Conservation (phyloP, 352 stramenopile species). For the Peronospora destructor region DNA sequence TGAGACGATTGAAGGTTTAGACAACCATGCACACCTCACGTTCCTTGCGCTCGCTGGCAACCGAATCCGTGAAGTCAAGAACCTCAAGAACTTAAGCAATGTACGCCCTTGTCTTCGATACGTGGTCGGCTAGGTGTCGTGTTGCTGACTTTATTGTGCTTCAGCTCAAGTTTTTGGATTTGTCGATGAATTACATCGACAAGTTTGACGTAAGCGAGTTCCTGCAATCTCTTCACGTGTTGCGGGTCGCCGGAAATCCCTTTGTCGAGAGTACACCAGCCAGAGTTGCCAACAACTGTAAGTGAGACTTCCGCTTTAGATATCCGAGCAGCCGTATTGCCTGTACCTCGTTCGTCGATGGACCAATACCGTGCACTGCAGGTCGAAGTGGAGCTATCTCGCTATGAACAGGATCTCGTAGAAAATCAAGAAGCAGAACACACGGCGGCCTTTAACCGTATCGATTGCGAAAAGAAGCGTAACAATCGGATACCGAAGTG, state of each 20-base stretch:
- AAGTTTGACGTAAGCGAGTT: conserved; percentile 59
- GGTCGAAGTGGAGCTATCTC: conserved; percentile 15
- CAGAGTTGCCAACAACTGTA: conserved; percentile 9
- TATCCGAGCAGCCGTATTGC: conserved; percentile 2
- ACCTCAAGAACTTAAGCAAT: conserved; percentile 46
- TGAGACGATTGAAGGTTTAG: conserved; percentile 51
- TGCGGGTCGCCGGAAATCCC: conserved; percentile 49
- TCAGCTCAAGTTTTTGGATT: conserved; percentile 68
- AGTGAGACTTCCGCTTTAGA: conserved; percentile 13
- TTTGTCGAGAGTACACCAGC: conserved; percentile 48
- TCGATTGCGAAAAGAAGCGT: conserved; percentile 42
- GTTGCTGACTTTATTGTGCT: conserved; percentile 1
- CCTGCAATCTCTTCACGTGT: conserved; percentile 42
- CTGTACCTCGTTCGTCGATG: conserved; percentile 15
- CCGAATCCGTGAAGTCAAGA: conserved; percentile 53
- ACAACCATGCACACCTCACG: conserved; percentile 44
- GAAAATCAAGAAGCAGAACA: conserved; percentile 20
- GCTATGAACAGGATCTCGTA: conserved; percentile 16
- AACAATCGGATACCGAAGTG: conserved; percentile 40
- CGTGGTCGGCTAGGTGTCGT: not conserved
- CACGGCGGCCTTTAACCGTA: conserved; percentile 17
- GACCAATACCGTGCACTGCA: conserved; percentile 36
- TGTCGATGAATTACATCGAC: conserved; percentile 71
- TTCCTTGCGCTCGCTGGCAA: conserved; percentile 66
- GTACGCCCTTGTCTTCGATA: conserved; percentile 23